phyloP scores from a whole-genome alignment of 2,329 filamentous ascomycete species.

The Zalaria sp. region DNA sequence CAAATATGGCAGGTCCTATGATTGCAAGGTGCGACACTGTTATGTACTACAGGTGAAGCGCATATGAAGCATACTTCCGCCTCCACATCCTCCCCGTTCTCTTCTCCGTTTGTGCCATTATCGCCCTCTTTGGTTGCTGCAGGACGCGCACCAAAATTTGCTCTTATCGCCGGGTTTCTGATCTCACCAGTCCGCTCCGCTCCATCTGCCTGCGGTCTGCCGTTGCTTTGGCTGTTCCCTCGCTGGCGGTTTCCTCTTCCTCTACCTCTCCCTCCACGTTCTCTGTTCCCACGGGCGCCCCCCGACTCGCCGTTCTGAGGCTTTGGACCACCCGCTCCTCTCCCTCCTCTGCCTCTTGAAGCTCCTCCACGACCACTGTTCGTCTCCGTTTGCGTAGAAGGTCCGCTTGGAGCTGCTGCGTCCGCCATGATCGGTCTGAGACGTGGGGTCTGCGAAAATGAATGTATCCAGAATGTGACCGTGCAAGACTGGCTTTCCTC shows the following conservation, averaged over 20 bases:
- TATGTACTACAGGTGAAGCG: slow-evolving; percentile 76
- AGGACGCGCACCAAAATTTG: slow-evolving; percentile 28
- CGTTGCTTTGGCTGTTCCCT: slow-evolving; percentile 13
- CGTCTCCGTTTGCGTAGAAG: background rate
- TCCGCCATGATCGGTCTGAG: slow-evolving; percentile 4
- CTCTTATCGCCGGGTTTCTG: no score
- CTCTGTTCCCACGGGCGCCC: slow-evolving; percentile 9
- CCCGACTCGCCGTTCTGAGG: background rate
- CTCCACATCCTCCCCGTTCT: slow-evolving; percentile 16
- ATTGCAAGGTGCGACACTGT: slow-evolving; percentile 84
- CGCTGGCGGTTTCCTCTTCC: slow-evolving; percentile 22
- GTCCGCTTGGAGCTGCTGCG: slow-evolving; percentile 1
- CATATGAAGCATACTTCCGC: slow-evolving; percentile 95
- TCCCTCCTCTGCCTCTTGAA: slow-evolving; percentile 19
- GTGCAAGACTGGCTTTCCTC: no score
- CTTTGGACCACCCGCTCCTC: slow-evolving; percentile 10
- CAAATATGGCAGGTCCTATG: slow-evolving; percentile 96
- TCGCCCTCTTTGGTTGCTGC: background rate
- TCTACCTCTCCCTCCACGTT: slow-evolving; percentile 18
- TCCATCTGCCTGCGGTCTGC: slow-evolving; percentile 18
- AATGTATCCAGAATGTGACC: background rate
- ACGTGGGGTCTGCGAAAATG: background rate
- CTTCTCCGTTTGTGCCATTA: slow-evolving; percentile 1
- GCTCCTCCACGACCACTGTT: slow-evolving; percentile 11
- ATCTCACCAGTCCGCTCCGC: slow-evolving; percentile 6